A percentile compares a stretch with the other conserved stretches of the same genome.
Evolutionary conservation across 2,329 filamentous ascomycete genomes (phyloP).

Genomic region (Fusarium concolor): DNA sequence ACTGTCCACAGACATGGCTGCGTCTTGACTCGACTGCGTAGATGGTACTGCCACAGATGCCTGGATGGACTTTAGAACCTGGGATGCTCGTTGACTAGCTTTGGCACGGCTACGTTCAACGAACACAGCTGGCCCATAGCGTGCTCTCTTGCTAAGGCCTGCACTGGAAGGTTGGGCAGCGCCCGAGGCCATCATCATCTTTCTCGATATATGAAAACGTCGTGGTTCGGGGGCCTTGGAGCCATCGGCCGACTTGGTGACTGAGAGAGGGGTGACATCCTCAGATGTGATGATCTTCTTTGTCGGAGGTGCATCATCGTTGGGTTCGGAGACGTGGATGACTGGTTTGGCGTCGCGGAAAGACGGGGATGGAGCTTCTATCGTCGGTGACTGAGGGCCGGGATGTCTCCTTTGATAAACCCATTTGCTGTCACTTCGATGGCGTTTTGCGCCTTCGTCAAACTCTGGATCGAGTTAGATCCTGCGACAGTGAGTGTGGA

Average conservation of each 20-base stretch:
- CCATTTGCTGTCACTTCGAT: slow-evolving; percentile 62
- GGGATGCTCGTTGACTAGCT: slow-evolving; percentile 43
- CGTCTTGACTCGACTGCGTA: slow-evolving; percentile 2
- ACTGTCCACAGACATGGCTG: slow-evolving; percentile 11
- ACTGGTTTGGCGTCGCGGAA: slow-evolving; percentile 52
- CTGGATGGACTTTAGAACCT: slow-evolving; percentile 22
- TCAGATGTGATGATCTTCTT: slow-evolving; percentile 16
- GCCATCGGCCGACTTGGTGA: slow-evolving; percentile 17
- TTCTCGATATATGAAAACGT: slow-evolving; percentile 67
- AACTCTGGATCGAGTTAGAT: slow-evolving; percentile 56
- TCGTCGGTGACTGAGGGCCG: slow-evolving; percentile 42
- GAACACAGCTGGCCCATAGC: slow-evolving; percentile 63
- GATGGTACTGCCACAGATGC: slow-evolving; percentile 7
- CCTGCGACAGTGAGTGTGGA: slow-evolving; percentile 6
- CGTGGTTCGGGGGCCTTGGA: slow-evolving; percentile 54
- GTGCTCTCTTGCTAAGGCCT: slow-evolving; percentile 56
- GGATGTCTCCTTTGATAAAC: slow-evolving; percentile 66
- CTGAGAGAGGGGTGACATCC: slow-evolving; percentile 18
- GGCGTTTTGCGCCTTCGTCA: slow-evolving; percentile 65
- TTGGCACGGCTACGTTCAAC: slow-evolving; percentile 63
- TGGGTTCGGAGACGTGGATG: slow-evolving; percentile 62
- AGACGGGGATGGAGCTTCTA: slow-evolving; percentile 38
- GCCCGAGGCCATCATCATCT: slow-evolving; percentile 53
- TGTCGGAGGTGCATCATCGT: slow-evolving; percentile 43
- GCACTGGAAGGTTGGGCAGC: slow-evolving; percentile 35